Evolutionary conservation across 2,329 filamentous ascomycete species (phyloP).

Genomic region (Ophiostoma populinum): DNA sequence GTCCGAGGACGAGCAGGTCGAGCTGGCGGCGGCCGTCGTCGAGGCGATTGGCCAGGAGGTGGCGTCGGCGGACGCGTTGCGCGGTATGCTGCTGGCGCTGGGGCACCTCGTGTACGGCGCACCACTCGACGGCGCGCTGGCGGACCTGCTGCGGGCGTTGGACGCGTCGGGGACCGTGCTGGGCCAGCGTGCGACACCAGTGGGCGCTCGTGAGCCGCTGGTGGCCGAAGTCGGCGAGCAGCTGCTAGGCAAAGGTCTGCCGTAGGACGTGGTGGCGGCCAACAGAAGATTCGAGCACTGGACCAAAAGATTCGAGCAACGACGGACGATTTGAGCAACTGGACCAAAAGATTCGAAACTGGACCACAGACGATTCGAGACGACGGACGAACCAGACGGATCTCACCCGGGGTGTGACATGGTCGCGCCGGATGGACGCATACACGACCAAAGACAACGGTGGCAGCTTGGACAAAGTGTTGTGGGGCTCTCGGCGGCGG

Average conservation of each 20-base stretch:
- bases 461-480: no score
- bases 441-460: no score
- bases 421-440: no score
- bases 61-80: conserved; percentile 51
- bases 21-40: conserved; percentile 63
- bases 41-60: conserved; percentile 50
- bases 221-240: conserved; percentile 36
- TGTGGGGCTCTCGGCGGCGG: no score
- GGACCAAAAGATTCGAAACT: no score
- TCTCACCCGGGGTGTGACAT: no score
- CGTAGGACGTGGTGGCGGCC: no score
- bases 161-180: conserved; percentile 51
- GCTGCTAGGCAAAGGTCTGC: conserved; percentile 32
- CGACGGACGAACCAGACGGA: no score
- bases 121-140: conserved; percentile 53
- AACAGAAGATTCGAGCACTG: no score
- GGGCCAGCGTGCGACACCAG: conserved; percentile 33
- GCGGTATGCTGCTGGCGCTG: conserved; percentile 58
- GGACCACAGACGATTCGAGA: no score
- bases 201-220: conserved; percentile 39
- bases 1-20: conserved; percentile 55
- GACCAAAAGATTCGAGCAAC: no score
- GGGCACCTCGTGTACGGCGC: conserved; percentile 61
- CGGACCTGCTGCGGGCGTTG: conserved; percentile 62
- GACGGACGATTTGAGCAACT: no score